Percentiles rank a stretch among this genome's conserved stretches.
Evolutionary conservation across 2,329 filamentous ascomycete genomes (phyloP).

Genomic region (Phialocephala subalpina): DNA sequence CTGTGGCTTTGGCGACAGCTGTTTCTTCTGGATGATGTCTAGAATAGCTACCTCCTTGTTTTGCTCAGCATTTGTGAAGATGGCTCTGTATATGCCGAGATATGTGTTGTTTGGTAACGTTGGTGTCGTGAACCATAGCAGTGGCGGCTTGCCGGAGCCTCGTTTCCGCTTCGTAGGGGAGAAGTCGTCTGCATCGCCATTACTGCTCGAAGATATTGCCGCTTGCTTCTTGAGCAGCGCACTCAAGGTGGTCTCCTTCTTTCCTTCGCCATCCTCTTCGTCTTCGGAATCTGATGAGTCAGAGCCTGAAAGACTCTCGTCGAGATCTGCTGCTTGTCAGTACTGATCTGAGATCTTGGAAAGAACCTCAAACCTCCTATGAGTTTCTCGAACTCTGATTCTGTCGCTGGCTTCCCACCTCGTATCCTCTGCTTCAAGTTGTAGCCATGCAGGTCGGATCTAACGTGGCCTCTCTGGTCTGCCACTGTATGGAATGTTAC

Average conservation of each 20-base stretch:
- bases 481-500: constrained; percentile 74
- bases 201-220: constrained; percentile 63
- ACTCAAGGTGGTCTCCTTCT: constrained; percentile 76
- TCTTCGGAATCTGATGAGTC: constrained; percentile 72
- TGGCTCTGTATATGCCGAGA: constrained; percentile 84
- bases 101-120: constrained; percentile 79
- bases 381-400: constrained; percentile 86
- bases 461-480: constrained; percentile 86
- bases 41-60: constrained; percentile 68
- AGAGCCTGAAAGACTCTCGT: constrained; percentile 93
- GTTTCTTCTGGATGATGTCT: constrained; percentile 77
- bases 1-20: constrained; percentile 70
- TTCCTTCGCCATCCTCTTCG: constrained; percentile 52
- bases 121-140: constrained; percentile 87
- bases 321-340: constrained; percentile 64
- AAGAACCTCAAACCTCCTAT: constrained; percentile 58
- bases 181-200: constrained; percentile 55
- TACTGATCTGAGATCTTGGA: constrained; percentile 1
- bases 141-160: constrained; percentile 71
- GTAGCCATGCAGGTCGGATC: constrained; percentile 91
- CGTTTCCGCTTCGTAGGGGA: constrained; percentile 57
- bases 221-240: constrained; percentile 85
- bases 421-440: constrained; percentile 93
- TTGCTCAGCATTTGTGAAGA: constrained; percentile 79
- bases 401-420: constrained; percentile 74